Evolutionary conservation across 1,284 basidiomycete species (phyloP).

Genomic region (Puccinia coronata): DNA sequence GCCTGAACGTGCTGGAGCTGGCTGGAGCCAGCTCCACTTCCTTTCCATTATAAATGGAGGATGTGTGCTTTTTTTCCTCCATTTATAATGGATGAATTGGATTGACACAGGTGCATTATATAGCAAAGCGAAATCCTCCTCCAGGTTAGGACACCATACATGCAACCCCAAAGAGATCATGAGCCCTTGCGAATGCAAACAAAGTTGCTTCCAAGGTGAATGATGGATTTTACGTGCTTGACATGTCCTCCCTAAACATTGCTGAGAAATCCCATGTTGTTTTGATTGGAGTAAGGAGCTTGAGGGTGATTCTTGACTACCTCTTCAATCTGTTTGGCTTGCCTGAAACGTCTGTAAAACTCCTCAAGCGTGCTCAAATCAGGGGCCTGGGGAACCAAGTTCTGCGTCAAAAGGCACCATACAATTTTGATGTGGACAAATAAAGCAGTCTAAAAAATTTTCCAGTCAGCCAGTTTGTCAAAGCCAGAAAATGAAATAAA

Average conservation of each 20-base stretch:
- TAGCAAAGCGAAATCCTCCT: too few species aligned
- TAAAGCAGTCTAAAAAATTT: constrained; percentile 32
- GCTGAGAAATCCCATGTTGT: not conserved
- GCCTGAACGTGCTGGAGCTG: too few species aligned
- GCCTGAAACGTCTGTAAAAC: constrained; percentile 1
- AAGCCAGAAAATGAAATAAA: not conserved
- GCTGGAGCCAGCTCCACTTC: too few species aligned
- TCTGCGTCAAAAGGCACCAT: constrained; percentile 36
- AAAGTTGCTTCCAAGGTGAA: constrained; percentile 35
- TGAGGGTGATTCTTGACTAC: not conserved
- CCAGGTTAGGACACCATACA: constrained; percentile 23
- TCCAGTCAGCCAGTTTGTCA: not conserved
- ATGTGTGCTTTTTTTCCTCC: too few species aligned
- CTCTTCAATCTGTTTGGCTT: not conserved
- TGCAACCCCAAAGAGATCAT: constrained; percentile 9
- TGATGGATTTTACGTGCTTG: constrained; percentile 1
- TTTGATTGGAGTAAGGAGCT: not conserved
- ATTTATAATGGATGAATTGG: too few species aligned
- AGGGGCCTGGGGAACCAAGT: constrained; percentile 18
- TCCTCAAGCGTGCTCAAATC: constrained; percentile 4
- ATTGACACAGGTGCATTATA: too few species aligned
- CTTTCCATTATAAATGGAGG: too few species aligned
- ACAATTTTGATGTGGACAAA: constrained; percentile 37
- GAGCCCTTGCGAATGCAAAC: constrained; percentile 14
- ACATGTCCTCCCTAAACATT: not conserved